phyloP scores from a whole-genome alignment of 805 yeast genomes.

The Teunomyces panamensis region DNA sequence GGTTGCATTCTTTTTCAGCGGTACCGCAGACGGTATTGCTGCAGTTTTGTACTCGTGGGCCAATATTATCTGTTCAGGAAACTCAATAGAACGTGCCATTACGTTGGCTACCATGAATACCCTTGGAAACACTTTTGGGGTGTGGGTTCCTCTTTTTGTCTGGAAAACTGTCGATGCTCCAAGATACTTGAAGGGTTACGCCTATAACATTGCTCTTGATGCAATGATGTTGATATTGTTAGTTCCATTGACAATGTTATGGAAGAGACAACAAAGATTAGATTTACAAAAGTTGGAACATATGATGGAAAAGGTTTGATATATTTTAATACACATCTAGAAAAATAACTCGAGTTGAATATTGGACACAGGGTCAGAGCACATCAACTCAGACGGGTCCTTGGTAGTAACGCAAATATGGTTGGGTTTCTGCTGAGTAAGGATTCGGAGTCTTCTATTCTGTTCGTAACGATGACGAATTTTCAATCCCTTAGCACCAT shows the following conservation, averaged over 20 bases:
- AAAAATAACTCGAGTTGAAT: neutral
- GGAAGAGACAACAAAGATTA: slow-evolving; percentile 8
- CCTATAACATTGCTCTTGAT: slow-evolving; percentile 15
- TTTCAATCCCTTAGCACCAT: neutral
- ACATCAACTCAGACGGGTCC: neutral
- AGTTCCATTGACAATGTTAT: slow-evolving; percentile 21
- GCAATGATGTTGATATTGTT: slow-evolving; percentile 14
- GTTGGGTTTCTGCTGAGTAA: neutral
- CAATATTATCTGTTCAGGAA: slow-evolving; percentile 20
- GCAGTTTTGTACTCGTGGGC: slow-evolving; percentile 23
- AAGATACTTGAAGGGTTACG: slow-evolving; percentile 19
- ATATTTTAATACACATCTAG: neutral
- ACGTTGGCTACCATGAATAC: slow-evolving; percentile 19
- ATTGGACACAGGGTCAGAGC: neutral
- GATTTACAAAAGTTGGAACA: slow-evolving; percentile 1
- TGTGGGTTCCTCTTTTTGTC: slow-evolving; percentile 19
- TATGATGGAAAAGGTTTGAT: neutral
- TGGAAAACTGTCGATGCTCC: slow-evolving; percentile 23
- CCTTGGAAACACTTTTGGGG: slow-evolving; percentile 20
- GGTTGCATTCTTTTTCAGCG: slow-evolving; percentile 23
- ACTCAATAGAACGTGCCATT: slow-evolving; percentile 20
- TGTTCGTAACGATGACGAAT: neutral
- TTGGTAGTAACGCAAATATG: neutral
- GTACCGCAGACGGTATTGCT: slow-evolving; percentile 21
- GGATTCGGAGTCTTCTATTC: neutral